phyloP scores from a whole-genome alignment of 106 monocot species.

The Allium sativum region DNA sequence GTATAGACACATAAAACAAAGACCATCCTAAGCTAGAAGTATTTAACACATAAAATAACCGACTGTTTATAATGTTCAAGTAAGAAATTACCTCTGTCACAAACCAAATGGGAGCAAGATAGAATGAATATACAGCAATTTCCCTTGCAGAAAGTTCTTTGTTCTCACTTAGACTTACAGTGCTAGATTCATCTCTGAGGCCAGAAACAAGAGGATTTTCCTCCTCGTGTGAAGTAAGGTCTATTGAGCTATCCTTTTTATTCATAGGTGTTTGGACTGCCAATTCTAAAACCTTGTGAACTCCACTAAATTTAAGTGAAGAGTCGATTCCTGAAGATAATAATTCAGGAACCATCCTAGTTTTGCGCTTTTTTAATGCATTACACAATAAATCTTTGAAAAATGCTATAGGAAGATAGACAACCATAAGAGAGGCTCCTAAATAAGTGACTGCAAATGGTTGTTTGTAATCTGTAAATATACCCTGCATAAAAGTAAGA shows the following conservation, averaged over 20 bases:
- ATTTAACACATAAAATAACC: no score
- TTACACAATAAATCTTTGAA: slow-evolving; percentile 77
- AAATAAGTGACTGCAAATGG: slow-evolving; percentile 97
- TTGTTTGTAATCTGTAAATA: slow-evolving; percentile 92
- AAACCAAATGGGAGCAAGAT: slow-evolving; percentile 96
- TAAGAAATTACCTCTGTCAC: slow-evolving; percentile 68
- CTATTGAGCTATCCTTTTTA: slow-evolving; percentile 53
- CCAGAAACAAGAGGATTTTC: slow-evolving; percentile 37
- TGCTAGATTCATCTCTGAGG: slow-evolving; percentile 23
- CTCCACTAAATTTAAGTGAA: slow-evolving; percentile 29
- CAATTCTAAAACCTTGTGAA: slow-evolving; percentile 64
- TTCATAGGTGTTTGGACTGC: slow-evolving; percentile 33
- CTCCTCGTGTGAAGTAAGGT: slow-evolving; percentile 44
- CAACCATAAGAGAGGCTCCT: slow-evolving; percentile 92
- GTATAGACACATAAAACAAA: no score
- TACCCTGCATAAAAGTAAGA: slow-evolving; percentile 43
- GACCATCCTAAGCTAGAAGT: no score
- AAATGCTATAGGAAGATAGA: slow-evolving; percentile 87
- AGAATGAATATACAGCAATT: slow-evolving; percentile 75
- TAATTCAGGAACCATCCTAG: slow-evolving; percentile 18
- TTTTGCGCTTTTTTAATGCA: slow-evolving; percentile 24
- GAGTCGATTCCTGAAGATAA: slow-evolving; percentile 35
- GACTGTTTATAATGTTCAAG: not conserved
- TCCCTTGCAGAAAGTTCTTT: slow-evolving; percentile 40
- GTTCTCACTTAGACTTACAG: slow-evolving; percentile 25